A percentile compares a stretch with the other conserved stretches of the same genome.
Conservation (phyloP, 108 stramenopile species). For the Nitzschia sp. region DNA sequence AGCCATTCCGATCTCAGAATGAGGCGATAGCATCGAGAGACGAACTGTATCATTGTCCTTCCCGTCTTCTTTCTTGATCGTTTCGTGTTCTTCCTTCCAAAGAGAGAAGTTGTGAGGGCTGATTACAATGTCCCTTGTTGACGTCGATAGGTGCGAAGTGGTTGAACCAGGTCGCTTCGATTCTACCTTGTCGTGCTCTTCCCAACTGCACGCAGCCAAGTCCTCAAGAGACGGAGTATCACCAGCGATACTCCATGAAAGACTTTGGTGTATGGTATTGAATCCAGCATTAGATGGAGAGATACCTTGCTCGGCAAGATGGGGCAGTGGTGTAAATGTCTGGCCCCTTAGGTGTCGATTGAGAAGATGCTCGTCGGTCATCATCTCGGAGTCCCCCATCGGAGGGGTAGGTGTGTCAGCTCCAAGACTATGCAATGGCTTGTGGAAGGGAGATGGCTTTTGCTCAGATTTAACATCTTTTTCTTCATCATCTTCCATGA, state of each 20-base stretch:
- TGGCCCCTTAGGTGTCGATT: conserved; percentile 78
- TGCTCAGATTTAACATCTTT: background rate
- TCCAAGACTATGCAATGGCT: background rate
- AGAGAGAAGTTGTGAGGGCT: conserved; percentile 52
- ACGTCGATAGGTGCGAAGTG: conserved; percentile 33
- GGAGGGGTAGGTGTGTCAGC: conserved; percentile 50
- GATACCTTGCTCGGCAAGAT: conserved; percentile 38
- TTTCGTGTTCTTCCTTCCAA: conserved; percentile 58
- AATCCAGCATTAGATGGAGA: conserved; percentile 43
- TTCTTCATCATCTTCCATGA: conserved; percentile 14
- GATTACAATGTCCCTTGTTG: conserved; percentile 34
- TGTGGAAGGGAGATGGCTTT: conserved; percentile 16
- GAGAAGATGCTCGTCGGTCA: conserved; percentile 71
- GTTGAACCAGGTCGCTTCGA: conserved; percentile 45
- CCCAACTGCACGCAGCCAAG: conserved; percentile 53
- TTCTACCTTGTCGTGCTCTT: conserved; percentile 36
- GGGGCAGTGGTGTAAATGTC: conserved; percentile 79
- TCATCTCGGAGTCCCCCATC: conserved; percentile 28
- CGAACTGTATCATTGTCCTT: conserved; percentile 49
- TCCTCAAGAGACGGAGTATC: conserved; percentile 67
- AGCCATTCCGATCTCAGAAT: conserved; percentile 45
- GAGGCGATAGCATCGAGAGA: conserved; percentile 64
- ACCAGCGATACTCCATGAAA: conserved; percentile 80
- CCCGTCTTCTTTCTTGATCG: conserved; percentile 27
- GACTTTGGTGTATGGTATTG: conserved; percentile 44